phyloP scores from a whole-genome alignment of 208 protist genomes.

The Eutreptiella sp. region DNA sequence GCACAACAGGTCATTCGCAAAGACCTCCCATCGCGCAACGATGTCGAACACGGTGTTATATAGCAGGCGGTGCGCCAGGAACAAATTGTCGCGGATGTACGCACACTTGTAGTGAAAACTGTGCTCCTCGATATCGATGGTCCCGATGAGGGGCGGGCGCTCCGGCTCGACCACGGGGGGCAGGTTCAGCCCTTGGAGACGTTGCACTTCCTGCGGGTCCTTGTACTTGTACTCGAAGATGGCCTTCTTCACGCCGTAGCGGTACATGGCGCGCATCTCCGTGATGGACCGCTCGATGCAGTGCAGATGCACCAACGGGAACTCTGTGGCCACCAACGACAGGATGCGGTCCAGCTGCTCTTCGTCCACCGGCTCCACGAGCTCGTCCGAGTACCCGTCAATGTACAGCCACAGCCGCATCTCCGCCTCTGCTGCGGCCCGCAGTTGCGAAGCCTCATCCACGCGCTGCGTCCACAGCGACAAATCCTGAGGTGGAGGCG shows the following conservation, averaged over 20 bases:
- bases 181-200: conserved; percentile 46
- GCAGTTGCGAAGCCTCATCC: conserved; percentile 56
- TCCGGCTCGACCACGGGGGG: conserved; percentile 41
- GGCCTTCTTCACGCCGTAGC: conserved; percentile 61
- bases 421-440: conserved; percentile 57
- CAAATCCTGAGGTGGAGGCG: too few species aligned
- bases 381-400: conserved; percentile 40
- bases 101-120: conserved; percentile 55
- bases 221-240: conserved; percentile 63
- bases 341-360: conserved; percentile 75
- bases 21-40: conserved; percentile 65
- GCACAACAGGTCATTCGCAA: conserved; percentile 53
- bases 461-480: conserved; percentile 60
- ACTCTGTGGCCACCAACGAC: conserved; percentile 55
- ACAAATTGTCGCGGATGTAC: conserved; percentile 72
- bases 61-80: conserved; percentile 70
- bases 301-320: conserved; percentile 60
- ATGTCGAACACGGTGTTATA: conserved; percentile 65
- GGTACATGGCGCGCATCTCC: conserved; percentile 68
- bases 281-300: conserved; percentile 60
- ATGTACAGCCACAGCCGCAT: conserved; percentile 66
- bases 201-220: conserved; percentile 50
- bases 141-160: conserved; percentile 59
- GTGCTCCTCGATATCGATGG: conserved; percentile 65
- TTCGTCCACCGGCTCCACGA: conserved; percentile 60